Evolutionary conservation across 2,329 filamentous ascomycete species (phyloP), one percentile per base, ranked within the genome.

Genomic region (Fonsecaea pedrosoi): DNA sequence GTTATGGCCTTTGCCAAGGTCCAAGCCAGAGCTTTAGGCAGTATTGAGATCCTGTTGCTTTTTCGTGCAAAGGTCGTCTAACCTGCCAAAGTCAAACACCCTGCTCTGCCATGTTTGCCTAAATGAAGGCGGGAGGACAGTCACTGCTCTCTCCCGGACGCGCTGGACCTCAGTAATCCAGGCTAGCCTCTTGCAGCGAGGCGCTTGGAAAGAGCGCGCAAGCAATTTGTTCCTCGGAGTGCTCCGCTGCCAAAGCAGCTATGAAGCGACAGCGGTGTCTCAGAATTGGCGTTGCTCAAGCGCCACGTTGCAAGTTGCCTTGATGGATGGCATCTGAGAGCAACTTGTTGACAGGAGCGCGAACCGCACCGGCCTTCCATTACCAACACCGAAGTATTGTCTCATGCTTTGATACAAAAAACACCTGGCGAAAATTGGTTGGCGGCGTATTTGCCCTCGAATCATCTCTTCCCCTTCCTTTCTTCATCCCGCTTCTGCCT

Each of bases 401-500:
- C 18, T n/a, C 45, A 25, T 50, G 45, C 18, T 3, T 25, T 25
- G 18, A 25, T 12, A 50, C 6, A 12, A 25, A 25, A 25, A 25
- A 25, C 18, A 12, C 9, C 8, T 9, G 45, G 12, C 10, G 21
- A 5, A 12, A 5, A 30, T 50, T 21, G 8, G 18, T 25, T 18
- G 45, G 45, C 21, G 45, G 12, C 59, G 21, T 59, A 25, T 25
- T 32, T 48, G 54, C 40, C 56, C 54, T 55, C 21, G 1, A 4
- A 56, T 68, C 66, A 82, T 58, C 77, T 74, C 82, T 90, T 89
- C 70, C 87, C 85, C 74, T 85, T 85, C 77, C 89, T 88, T 79
- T 96, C 92, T 78, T 92, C 89, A 73, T 97, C 94, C 71, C 91
- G 87, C 85, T 94, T 96, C 77, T 94, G 86, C 77, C 93, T 87